Evolutionary conservation across 176 grass and related monocot species (phyloP), one percentile per base, ranked within the genome.

Genomic region (Hsuehochloa calcarea): DNA sequence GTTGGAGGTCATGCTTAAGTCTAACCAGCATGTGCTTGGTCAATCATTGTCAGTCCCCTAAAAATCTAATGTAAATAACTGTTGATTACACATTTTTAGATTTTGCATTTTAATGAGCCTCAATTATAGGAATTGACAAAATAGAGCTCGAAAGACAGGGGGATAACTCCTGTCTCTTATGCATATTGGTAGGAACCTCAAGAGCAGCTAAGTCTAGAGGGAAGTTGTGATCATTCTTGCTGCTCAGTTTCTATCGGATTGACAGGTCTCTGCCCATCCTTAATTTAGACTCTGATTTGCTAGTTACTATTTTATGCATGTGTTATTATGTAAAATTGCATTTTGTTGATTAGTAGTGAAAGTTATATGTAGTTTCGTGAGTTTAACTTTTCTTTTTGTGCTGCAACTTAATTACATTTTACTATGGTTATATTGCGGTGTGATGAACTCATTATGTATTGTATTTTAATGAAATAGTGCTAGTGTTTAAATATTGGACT

Each of bases 121-220:
- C 11, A 45, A 60, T 70, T 35, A 23, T 37, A 46, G 40, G 54
- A 68, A 14, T 13, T 7, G 37, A 50, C 16, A 31, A 66, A 75
- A 34, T 27, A 58, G 62, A 75, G 50, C 25, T 46, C 11, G 20
- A 87, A 81, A 87, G 61, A 68, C 39, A 12, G 4, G 62, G 67
- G 77, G 77, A 68, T 75, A 75, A 87, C 70, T 87, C 79, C 50
- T 69, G 78, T 82, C 79, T 75, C 45, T 29, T 81, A 58, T 87
- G 54, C 49, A 75, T 81, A 67, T 87, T 87, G 49, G 49, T 87
- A 82, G 39, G 61, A 65, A 75, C 39, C 59, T 82, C 50, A 87
- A 75, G 70, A 46, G 40, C 35, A 66, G 38, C 55, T 82, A 82
- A 75, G 19, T 19, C 78, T 82, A 75, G 19, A 59, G 65, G 72